phyloP scores from a whole-genome alignment of 257 asterid genomes.

The Gardenia jasminoides region DNA sequence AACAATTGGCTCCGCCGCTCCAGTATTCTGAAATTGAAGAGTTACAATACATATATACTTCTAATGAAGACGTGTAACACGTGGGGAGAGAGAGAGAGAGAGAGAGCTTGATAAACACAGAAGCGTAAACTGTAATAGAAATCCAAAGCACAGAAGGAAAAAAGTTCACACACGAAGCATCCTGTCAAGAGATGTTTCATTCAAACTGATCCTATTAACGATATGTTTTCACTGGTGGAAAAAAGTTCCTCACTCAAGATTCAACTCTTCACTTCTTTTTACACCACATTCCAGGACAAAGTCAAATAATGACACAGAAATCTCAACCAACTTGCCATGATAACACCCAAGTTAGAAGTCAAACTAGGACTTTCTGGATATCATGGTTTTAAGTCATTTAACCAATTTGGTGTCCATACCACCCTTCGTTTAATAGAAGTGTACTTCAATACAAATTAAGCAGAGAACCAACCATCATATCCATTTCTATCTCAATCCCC shows the following conservation, averaged over 20 bases:
- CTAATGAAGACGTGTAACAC: neutral
- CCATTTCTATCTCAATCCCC: neutral
- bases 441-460: neutral
- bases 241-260: neutral
- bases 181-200: neutral
- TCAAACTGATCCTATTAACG: neutral
- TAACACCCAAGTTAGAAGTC: neutral
- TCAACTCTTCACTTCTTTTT: neutral
- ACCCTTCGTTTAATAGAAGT: neutral
- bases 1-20: slow-evolving; percentile 73
- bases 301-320: neutral
- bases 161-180: neutral
- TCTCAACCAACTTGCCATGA: neutral
- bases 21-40: slow-evolving; percentile 56
- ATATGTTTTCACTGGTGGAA: neutral
- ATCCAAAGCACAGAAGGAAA: neutral
- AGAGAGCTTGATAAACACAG: neutral
- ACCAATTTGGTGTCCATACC: neutral
- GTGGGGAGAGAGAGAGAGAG: neutral
- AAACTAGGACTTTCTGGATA: neutral
- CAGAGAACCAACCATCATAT: neutral
- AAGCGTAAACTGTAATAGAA: neutral
- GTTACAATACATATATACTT: neutral
- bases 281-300: neutral
- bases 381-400: neutral